These are phyloP conservation scores for Paramecium sonneborni DNA, from an alignment of 73 alveolate genomes.

Conservation along the genomic window DNA sequence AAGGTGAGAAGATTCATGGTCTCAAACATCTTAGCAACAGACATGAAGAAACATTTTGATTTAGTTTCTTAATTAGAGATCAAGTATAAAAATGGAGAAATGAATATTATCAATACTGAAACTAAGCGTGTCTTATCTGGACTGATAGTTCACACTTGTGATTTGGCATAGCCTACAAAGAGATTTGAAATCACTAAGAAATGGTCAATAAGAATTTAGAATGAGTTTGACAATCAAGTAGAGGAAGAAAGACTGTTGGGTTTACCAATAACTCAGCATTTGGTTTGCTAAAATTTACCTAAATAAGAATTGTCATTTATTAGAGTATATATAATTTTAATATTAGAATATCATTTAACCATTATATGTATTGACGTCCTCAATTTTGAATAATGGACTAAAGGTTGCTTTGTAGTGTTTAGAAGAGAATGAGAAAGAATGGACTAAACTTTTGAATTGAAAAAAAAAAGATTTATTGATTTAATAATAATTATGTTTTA, in stretches of 20 bases:
- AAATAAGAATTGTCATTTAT: conserved; percentile 46
- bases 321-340: background rate
- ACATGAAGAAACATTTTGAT: conserved; percentile 66
- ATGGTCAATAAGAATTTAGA: conserved; percentile 62
- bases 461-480: background rate
- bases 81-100: conserved; percentile 21
- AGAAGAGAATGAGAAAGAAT: conserved; percentile 23
- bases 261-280: conserved; percentile 57
- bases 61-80: conserved; percentile 33
- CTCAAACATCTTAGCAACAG: conserved; percentile 59
- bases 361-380: background rate
- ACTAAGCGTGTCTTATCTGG: conserved; percentile 32
- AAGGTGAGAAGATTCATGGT: conserved; percentile 56
- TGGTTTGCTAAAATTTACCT: conserved; percentile 51
- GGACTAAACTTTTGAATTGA: conserved; percentile 13
- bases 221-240: conserved; percentile 60
- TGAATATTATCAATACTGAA: background rate
- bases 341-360: conserved; percentile 23
- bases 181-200: conserved; percentile 43
- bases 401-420: background rate
- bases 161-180: conserved; percentile 57
- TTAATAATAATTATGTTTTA: background rate
- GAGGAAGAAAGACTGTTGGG: conserved; percentile 54
- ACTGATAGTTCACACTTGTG: conserved; percentile 60
- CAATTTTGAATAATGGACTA: conserved; percentile 14